Base-by-base conservation (phyloP, 805 yeast genomes). In the Blastobotrys americana region DNA sequence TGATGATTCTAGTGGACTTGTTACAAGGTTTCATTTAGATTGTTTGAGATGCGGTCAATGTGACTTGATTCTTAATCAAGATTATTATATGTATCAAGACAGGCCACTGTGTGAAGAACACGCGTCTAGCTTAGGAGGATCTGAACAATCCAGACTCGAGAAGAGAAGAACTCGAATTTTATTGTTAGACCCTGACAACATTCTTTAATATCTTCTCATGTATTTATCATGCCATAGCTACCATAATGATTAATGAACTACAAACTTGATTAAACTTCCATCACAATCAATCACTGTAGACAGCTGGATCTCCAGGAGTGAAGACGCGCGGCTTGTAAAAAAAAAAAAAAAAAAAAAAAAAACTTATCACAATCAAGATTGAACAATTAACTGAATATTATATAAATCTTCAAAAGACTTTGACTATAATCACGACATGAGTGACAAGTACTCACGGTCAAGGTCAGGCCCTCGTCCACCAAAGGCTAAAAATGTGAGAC, bases 41-140 rank as follows among this genome's bases (percentile, higher is more conserved):
- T 90, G 97, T 61, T 71, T 89, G 54, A 69, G 64, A 41, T 90
- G 97, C 65, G 59, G 66, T 39, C 67, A 70, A 34, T 89, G 97
- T 66, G 44, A 51, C 4, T 48, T 43, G 5, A 45, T 47, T 15
- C 52, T 67, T 15, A 44, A 42, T 21, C 59, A 58, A 23, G 57
- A 52, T 13, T 58, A 60, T 21, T 66, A 63, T 25, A 51, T 66
- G 59, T 44, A 59, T 57, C 41, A 57, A 58, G 4, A 55, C 54
- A 22, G 66, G 66, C 17, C 49, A 46, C 48, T 55, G 47, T 67
- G 71, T 38, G 60, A 61, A 8, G 56, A 49, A 42, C 71, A 67
- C 40, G 69, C 68, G 23, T 48, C 37, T 13, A 34, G 37, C 16
- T n/a, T 16, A 34, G 37, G 19, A 34, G 37, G 37, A 19, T 37